These are phyloP conservation scores for Taxawa tesnikishii DNA, from an alignment of 2,329 filamentous ascomycete genomes.

Conservation along the genomic window DNA sequence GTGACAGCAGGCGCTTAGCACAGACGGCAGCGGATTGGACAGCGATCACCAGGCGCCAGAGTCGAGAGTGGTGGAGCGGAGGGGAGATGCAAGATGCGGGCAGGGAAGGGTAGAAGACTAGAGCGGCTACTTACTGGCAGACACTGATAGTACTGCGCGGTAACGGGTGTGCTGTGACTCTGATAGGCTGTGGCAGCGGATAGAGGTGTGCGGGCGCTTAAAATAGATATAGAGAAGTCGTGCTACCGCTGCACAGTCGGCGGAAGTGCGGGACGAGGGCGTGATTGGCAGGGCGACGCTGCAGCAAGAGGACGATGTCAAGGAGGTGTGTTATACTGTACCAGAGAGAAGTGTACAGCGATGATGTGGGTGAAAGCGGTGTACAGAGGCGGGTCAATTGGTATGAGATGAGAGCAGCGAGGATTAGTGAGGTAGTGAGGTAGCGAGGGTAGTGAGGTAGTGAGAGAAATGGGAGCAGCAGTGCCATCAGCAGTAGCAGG, in stretches of 20 bases:
- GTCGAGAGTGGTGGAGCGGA: not conserved
- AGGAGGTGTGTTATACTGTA: too few species aligned
- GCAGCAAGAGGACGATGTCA: constrained; percentile 1
- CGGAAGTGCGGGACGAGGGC: constrained; percentile 2
- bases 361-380: too few species aligned
- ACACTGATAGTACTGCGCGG: too few species aligned
- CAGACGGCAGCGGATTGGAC: constrained; percentile 2
- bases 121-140: constrained; percentile 1
- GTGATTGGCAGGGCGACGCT: not conserved
- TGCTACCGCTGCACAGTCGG: constrained; percentile 1
- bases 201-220: not conserved
- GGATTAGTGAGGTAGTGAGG: too few species aligned
- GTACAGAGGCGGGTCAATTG: too few species aligned
- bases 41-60: constrained; percentile 5
- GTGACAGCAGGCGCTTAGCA: constrained; percentile 2
- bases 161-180: too few species aligned
- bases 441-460: too few species aligned
- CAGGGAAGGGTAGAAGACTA: not conserved
- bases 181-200: not conserved
- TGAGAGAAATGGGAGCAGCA: too few species aligned
- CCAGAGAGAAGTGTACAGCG: too few species aligned
- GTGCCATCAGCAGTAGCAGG: too few species aligned
- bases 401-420: too few species aligned
- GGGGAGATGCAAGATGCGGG: not conserved
- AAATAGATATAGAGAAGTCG: constrained; percentile 2